phyloP scores from a whole-genome alignment of 2,329 filamentous ascomycete genomes.

The Colletotrichum magnum region DNA sequence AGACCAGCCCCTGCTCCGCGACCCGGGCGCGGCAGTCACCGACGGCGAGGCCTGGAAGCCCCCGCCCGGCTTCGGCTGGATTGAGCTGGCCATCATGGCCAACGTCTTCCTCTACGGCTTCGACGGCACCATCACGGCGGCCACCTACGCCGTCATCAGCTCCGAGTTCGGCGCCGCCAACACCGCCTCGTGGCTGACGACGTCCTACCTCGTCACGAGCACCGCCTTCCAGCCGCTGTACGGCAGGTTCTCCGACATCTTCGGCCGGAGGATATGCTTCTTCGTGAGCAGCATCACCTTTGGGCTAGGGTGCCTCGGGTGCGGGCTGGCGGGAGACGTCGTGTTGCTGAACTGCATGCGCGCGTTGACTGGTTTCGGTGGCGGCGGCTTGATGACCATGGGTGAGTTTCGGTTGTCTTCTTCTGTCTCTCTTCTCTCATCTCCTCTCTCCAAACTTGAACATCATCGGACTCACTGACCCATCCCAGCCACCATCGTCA shows the following conservation, averaged over 20 bases:
- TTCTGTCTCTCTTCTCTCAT: too few species aligned
- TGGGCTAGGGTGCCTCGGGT: constrained; percentile 74
- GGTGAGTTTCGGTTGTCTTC: constrained; percentile 56
- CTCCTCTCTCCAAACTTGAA: too few species aligned
- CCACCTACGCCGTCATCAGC: constrained; percentile 80
- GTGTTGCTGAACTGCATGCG: constrained; percentile 74
- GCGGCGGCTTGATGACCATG: constrained; percentile 79
- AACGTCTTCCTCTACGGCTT: constrained; percentile 78
- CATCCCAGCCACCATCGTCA: constrained; percentile 62
- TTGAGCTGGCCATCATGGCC: constrained; percentile 73
- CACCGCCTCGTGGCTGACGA: constrained; percentile 81
- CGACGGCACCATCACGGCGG: constrained; percentile 81
- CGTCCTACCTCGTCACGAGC: constrained; percentile 78
- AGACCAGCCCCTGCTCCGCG: constrained; percentile 45
- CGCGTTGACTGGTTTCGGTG: constrained; percentile 77
- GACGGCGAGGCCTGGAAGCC: constrained; percentile 57
- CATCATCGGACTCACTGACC: neutral
- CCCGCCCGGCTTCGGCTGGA: constrained; percentile 68
- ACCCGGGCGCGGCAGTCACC: constrained; percentile 33
- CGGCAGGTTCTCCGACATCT: constrained; percentile 78
- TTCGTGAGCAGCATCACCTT: constrained; percentile 76
- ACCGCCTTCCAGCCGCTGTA: constrained; percentile 82
- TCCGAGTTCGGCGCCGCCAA: constrained; percentile 82
- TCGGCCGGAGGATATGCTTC: constrained; percentile 75
- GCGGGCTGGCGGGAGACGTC: constrained; percentile 71